Conservation (phyloP, 73 alveolate species). For the Diophrys appendiculata region DNA sequence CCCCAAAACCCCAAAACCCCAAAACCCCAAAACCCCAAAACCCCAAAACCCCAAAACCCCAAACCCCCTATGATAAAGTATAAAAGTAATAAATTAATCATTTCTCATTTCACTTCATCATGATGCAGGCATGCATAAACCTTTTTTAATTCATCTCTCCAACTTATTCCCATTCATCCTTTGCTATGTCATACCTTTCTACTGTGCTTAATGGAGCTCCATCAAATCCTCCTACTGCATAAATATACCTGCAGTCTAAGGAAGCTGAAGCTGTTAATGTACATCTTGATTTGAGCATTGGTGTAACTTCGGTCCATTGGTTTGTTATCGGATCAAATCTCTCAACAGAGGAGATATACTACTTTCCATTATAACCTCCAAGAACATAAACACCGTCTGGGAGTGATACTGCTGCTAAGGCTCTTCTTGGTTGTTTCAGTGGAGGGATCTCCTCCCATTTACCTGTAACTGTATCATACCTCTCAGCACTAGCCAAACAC, state of each 20-base stretch:
- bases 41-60: too few species aligned
- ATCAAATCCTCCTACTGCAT: slow-evolving; percentile 93
- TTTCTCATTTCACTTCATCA: slow-evolving; percentile 2
- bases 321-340: slow-evolving; percentile 53
- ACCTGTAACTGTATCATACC: slow-evolving; percentile 33
- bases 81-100: background rate
- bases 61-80: background rate
- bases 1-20: too few species aligned
- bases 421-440: slow-evolving; percentile 80
- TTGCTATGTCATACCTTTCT: slow-evolving; percentile 78
- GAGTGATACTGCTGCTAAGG: slow-evolving; percentile 78
- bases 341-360: slow-evolving; percentile 69
- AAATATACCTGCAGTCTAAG: slow-evolving; percentile 71
- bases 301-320: slow-evolving; percentile 66
- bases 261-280: slow-evolving; percentile 75
- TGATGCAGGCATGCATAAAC: slow-evolving; percentile 73
- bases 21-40: too few species aligned
- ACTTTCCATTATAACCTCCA: slow-evolving; percentile 91
- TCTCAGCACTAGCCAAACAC: slow-evolving; percentile 22
- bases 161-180: slow-evolving; percentile 76
- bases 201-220: slow-evolving; percentile 77
- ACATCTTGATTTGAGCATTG: slow-evolving; percentile 82
- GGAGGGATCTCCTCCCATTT: slow-evolving; percentile 67
- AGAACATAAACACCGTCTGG: slow-evolving; percentile 93
- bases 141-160: slow-evolving; percentile 66